Conservation (phyloP, 805 yeast species). For the Wickerhamiella brachini region DNA sequence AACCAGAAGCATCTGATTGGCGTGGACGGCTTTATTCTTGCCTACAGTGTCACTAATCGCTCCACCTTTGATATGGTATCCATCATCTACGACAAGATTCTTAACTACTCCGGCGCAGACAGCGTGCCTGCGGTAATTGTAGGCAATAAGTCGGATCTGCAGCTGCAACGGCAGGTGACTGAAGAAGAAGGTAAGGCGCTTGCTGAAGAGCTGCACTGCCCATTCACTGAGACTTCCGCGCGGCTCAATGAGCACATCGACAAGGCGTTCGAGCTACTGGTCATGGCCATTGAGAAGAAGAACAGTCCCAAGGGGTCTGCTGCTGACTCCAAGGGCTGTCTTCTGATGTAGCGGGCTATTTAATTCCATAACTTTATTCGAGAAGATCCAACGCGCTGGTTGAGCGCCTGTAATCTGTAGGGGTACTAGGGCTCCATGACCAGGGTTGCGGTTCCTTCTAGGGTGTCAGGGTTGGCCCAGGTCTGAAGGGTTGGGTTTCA, state of each 20-base stretch:
- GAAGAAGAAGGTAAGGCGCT: conserved; percentile 44
- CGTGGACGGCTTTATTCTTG: conserved; percentile 69
- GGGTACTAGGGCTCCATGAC: too few relatives aligned
- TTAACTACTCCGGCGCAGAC: conserved; percentile 47
- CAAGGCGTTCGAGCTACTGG: conserved; percentile 45
- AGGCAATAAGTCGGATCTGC: conserved; percentile 64
- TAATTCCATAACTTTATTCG: neutral
- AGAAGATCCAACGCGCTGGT: neutral
- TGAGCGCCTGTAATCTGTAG: too few relatives aligned
- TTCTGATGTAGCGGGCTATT: conserved; percentile 25
- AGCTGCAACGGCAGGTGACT: conserved; percentile 45
- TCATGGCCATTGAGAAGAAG: conserved; percentile 46
- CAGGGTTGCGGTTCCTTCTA: too few relatives aligned
- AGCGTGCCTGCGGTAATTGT: conserved; percentile 66
- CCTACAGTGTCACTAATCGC: conserved; percentile 68
- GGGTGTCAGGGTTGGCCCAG: too few relatives aligned
- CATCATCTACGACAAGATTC: conserved; percentile 68
- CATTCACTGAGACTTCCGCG: conserved; percentile 75
- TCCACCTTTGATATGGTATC: conserved; percentile 65
- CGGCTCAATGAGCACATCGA: conserved; percentile 60
- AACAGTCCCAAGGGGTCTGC: conserved; percentile 35
- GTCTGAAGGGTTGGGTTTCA: too few relatives aligned
- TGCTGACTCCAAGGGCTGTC: conserved; percentile 37
- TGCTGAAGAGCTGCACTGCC: conserved; percentile 53
- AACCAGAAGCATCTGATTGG: conserved; percentile 69